phyloP scores from a whole-genome alignment of 805 yeast species.

The Grigorovia jiainica region DNA sequence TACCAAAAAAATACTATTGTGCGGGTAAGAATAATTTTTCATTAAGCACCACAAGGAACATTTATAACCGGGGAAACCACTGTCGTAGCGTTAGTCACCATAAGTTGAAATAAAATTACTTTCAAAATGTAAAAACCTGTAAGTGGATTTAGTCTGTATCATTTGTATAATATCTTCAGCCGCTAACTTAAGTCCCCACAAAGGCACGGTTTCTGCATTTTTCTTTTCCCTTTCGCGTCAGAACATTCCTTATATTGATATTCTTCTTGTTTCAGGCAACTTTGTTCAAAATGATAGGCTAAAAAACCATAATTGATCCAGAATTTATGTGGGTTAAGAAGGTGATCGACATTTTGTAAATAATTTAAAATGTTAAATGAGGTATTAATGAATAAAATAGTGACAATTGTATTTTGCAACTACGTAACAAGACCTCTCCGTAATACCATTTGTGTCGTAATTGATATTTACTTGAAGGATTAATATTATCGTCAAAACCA shows the following conservation, averaged over 20 bases:
- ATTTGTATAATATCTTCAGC: conserved; percentile 42
- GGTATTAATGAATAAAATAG: conserved; percentile 51
- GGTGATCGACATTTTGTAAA: conserved; percentile 36
- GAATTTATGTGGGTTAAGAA: conserved; percentile 35
- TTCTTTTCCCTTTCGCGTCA: conserved; percentile 9
- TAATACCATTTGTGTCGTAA: too few relatives aligned
- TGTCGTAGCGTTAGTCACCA: neutral
- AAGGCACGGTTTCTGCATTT: conserved; percentile 19
- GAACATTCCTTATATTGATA: too few relatives aligned
- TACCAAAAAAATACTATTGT: neutral
- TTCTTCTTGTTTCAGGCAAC: conserved; percentile 28
- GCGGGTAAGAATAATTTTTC: neutral
- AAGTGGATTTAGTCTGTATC: conserved; percentile 21
- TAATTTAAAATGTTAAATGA: conserved; percentile 48
- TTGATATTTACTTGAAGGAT: conserved; percentile 7
- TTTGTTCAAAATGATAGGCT: conserved; percentile 56
- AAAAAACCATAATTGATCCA: conserved; percentile 60
- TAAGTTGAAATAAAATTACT: neutral
- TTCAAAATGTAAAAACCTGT: neutral
- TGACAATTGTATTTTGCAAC: conserved; percentile 36
- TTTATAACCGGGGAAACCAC: neutral
- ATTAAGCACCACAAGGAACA: neutral
- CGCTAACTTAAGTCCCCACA: conserved; percentile 45
- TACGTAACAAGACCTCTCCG: too few relatives aligned
- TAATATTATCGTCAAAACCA: conserved; percentile 34